These are phyloP conservation scores for Xylaria flabelliformis DNA, from an alignment of 495 filamentous ascomycete species.

Conservation along the genomic window DNA sequence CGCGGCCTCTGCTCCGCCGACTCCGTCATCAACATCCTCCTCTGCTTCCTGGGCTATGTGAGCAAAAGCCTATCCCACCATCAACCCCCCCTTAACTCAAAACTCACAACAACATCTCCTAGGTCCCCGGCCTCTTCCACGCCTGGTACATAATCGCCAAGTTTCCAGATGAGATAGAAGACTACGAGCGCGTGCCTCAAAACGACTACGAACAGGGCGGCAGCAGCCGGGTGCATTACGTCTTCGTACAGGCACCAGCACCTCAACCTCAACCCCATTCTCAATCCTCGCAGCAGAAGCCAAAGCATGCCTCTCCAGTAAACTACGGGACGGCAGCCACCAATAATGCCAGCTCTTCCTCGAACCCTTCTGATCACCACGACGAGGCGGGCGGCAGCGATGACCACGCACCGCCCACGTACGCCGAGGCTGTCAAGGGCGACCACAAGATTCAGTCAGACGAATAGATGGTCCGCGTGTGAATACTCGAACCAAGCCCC, in stretches of 20 bases:
- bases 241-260: conserved; percentile 62
- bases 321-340: conserved; percentile 31
- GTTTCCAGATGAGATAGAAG: conserved; percentile 73
- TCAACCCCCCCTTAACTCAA: not conserved
- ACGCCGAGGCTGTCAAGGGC: conserved; percentile 84
- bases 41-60: conserved; percentile 83
- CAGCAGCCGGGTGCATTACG: conserved; percentile 54
- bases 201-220: conserved; percentile 54
- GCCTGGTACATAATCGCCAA: conserved; percentile 98
- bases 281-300: conserved; percentile 4
- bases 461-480: conserved; percentile 60
- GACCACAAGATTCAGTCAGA: conserved; percentile 86
- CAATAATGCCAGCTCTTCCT: conserved; percentile 33
- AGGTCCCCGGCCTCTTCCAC: conserved; percentile 88
- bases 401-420: conserved; percentile 70
- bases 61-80: conserved; percentile 26
- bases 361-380: conserved; percentile 34
- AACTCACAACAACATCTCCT: not conserved
- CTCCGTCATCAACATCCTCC: conserved; percentile 92
- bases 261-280: conserved; percentile 31
- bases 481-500: no score
- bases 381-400: conserved; percentile 37
- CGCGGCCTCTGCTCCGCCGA: conserved; percentile 91
- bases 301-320: conserved; percentile 16
- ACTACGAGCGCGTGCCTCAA: conserved; percentile 65